Base-by-base conservation (phyloP, 139 green algal species). In the Picochlorum sp. region DNA sequence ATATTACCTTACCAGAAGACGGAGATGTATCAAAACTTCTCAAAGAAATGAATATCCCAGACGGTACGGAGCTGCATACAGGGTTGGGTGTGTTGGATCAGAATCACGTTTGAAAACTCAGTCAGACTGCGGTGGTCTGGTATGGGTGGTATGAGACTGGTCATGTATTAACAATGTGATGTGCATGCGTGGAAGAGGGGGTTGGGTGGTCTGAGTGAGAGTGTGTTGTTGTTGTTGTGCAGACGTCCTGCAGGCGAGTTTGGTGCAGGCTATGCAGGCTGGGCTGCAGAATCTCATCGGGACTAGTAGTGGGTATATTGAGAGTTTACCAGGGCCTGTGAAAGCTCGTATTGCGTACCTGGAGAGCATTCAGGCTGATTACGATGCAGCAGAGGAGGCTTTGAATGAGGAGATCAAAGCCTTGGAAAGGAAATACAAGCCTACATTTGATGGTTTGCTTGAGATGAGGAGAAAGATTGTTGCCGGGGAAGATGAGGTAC, bases 361-460 rank as follows among this genome's bases (percentile, higher is more conserved):
- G 21, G 20, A 71, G 15, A 44, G 75, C 24, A 68, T 95, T 50
- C 83, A 93, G 64, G 67, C 78, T 11, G 49, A 83, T 47, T 75
- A 84, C 45, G 76, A 87, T 57, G 72, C 84, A 50, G 54, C 90
- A 28, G 60, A 87, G 26, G 85, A 87, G 44, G 47, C 82, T 81
- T 84, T 71, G 41, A 30, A 74, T 18, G 75, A 87, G 58, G 79
- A 90, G 62, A 67, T 69, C 50, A 63, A 55, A 21, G 76, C 61
- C 4, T 67, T 92, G 9, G 77, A 88, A 68, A 66, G 50, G 24
- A 91, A 89, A 63, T 92, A 90, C 62, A 54, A 65, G 34, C 70
- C 68, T 44, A 63, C 90, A 45, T 92, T 88, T 69, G 67, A 7
- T 63, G 14, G 11, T 45, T 45, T 69, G n/a, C 24, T 73, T 62